Percentiles rank a stretch among this genome's conserved stretches.
Evolutionary conservation across 495 filamentous ascomycete genomes (phyloP).

Genomic region (Jackrogersella minutella): DNA sequence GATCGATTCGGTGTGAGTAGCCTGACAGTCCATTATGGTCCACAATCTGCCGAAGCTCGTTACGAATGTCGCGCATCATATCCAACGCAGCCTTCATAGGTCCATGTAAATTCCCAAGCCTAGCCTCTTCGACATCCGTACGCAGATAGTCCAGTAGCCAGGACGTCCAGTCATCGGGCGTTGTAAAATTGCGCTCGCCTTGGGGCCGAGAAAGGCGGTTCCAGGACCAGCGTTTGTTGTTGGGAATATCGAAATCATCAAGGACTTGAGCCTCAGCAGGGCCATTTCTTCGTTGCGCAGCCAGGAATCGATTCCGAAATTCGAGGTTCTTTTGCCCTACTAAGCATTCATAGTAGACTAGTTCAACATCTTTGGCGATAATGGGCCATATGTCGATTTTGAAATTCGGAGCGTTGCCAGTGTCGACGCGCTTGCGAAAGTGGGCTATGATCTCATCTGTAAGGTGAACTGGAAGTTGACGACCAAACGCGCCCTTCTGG

Average conservation of each 20-base stretch:
- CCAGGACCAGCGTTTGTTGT: not conserved
- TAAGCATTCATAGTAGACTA: not conserved
- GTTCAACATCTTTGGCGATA: not conserved
- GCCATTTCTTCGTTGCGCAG: not conserved
- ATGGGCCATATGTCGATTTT: not conserved
- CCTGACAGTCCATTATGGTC: not conserved
- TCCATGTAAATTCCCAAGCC: not conserved
- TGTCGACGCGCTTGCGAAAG: not conserved
- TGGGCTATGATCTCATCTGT: not conserved
- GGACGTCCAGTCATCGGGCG: not conserved
- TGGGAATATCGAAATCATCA: not conserved
- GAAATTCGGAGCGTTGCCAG: not conserved
- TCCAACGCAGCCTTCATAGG: not conserved
- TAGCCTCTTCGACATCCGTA: not conserved
- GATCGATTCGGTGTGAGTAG: not conserved
- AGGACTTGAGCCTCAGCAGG: not conserved
- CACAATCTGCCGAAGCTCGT: not conserved
- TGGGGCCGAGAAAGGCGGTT: not conserved
- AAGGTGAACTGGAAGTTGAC: not conserved
- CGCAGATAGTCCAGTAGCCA: not conserved
- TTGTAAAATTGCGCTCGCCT: not conserved
- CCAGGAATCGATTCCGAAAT: not conserved
- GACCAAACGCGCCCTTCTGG: not conserved
- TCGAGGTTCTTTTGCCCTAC: not conserved
- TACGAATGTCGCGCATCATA: not conserved